Evolutionary conservation across 345 rosid genomes (phyloP).

Genomic region (Jatropha curcas): DNA sequence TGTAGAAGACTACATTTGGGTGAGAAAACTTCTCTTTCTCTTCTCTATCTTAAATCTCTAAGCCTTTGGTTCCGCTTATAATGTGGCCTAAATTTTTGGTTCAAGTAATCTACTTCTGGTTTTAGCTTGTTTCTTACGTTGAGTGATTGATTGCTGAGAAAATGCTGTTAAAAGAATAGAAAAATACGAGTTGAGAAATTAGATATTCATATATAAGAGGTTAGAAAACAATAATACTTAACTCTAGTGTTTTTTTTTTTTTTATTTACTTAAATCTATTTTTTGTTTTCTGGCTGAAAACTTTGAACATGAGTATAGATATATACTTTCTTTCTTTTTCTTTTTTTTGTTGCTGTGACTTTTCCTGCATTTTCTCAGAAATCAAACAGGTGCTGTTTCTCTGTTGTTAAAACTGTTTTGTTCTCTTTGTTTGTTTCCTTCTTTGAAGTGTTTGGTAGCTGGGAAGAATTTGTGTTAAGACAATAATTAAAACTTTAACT

Average conservation of each 20-base stretch:
- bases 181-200: background rate
- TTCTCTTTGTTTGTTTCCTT: constrained; percentile 18
- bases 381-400: constrained; percentile 9
- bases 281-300: background rate
- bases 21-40: constrained; percentile 22
- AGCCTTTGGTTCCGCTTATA: constrained; percentile 14
- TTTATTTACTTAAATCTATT: background rate
- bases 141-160: constrained; percentile 13
- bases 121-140: no score
- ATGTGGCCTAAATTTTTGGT: background rate
- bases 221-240: background rate
- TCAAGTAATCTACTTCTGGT: background rate
- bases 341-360: no score
- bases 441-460: constrained; percentile 25
- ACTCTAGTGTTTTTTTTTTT: background rate
- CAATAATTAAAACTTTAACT: constrained; percentile 14
- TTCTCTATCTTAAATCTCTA: background rate
- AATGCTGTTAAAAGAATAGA: constrained; percentile 7
- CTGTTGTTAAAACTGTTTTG: constrained; percentile 13
- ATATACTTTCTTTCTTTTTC: background rate
- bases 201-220: background rate
- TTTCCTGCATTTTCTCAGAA: constrained; percentile 23
- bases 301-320: background rate
- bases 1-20: constrained; percentile 64
- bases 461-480: constrained; percentile 9